phyloP scores from a whole-genome alignment of 1,139 yeast genomes.

The Suhomyces anneliseae region DNA sequence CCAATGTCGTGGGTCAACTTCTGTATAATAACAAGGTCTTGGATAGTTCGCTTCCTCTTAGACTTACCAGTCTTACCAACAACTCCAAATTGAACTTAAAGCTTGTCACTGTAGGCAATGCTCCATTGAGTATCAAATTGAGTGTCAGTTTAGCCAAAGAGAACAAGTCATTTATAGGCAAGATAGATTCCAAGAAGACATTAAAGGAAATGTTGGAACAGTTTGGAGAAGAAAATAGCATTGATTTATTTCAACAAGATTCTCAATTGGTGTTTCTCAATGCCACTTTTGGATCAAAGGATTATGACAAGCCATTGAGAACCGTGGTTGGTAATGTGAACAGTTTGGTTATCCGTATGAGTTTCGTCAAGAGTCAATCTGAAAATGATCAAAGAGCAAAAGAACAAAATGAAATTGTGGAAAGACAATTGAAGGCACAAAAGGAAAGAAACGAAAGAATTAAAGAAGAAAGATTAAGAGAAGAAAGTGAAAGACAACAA shows the following conservation, averaged over 20 bases:
- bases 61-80: constrained; percentile 35
- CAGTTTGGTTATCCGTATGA: constrained; percentile 24
- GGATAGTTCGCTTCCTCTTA: constrained; percentile 34
- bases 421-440: constrained; percentile 21
- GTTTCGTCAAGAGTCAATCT: constrained; percentile 14
- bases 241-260: constrained; percentile 6
- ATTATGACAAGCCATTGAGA: constrained; percentile 10
- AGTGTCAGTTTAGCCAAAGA: constrained; percentile 8
- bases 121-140: constrained; percentile 13
- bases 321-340: constrained; percentile 15
- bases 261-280: constrained; percentile 14
- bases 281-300: constrained; percentile 8
- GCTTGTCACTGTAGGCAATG: constrained; percentile 14
- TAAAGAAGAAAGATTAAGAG: constrained; percentile 7
- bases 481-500: constrained; percentile 1
- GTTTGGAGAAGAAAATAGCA: constrained; percentile 7
- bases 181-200: constrained; percentile 7
- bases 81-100: constrained; percentile 31
- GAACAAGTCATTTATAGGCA: constrained; percentile 9
- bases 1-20: constrained; percentile 26
- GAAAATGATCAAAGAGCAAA: constrained; percentile 9
- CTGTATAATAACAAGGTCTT: constrained; percentile 30
- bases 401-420: constrained; percentile 24
- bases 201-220: constrained; percentile 10
- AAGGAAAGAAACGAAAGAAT: constrained; percentile 11